A percentile compares a stretch with the other conserved stretches of the same genome.
Conservation (phyloP, 2,329 filamentous ascomycete genomes). For the Apiospora sp. region DNA sequence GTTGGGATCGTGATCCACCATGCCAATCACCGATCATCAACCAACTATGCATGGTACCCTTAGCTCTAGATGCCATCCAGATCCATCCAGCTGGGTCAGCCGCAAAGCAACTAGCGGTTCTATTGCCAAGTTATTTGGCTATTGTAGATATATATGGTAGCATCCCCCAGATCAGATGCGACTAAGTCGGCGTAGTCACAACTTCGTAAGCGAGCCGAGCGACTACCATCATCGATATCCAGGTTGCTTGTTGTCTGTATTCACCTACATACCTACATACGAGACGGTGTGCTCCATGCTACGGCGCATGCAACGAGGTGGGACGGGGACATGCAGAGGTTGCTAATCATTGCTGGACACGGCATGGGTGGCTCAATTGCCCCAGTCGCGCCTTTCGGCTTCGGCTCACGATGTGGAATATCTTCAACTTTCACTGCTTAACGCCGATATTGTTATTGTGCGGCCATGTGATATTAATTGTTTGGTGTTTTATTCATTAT, state of each 20-base stretch:
- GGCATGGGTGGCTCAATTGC: not conserved
- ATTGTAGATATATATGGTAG: not conserved
- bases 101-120: not conserved
- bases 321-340: not conserved
- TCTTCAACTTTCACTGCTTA: not conserved
- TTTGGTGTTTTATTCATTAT: not conserved
- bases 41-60: no score
- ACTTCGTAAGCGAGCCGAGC: no score
- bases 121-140: not conserved
- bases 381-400: not conserved
- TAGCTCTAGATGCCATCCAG: not conserved
- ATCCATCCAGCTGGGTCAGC: not conserved
- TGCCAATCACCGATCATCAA: not conserved
- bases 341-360: not conserved
- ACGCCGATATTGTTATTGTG: not conserved
- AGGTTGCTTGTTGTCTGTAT: no score
- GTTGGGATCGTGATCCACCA: not conserved
- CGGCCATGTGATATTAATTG: not conserved
- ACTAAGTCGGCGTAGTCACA: no score
- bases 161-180: not conserved
- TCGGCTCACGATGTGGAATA: not conserved
- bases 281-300: not conserved
- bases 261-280: no score
- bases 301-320: not conserved
- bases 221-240: no score